A percentile compares a stretch with the other conserved stretches of the same genome.
These are phyloP conservation scores for Phaeodactylum tricornutum DNA, from an alignment of 108 stramenopile species.

Conservation along the genomic window DNA sequence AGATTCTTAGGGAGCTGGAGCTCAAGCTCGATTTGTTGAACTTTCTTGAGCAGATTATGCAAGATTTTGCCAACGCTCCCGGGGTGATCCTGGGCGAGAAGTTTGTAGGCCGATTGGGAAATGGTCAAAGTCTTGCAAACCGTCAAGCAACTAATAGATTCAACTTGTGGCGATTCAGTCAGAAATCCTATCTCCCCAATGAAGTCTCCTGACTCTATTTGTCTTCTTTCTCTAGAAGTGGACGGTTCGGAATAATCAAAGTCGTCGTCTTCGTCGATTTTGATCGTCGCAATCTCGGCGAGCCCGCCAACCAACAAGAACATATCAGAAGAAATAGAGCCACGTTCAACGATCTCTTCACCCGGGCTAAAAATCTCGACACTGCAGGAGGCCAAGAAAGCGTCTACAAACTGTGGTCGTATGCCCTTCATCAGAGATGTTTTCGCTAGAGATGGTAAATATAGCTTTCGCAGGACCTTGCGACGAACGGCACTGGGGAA, in stretches of 20 bases:
- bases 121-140: constrained; percentile 50
- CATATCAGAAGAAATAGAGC: constrained; percentile 33
- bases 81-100: constrained; percentile 33
- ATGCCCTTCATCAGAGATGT: constrained; percentile 31
- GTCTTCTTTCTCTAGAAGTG: too few species aligned
- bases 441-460: constrained; percentile 20
- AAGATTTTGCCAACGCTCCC: constrained; percentile 33
- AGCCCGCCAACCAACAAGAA: constrained; percentile 38
- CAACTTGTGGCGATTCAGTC: constrained; percentile 36
- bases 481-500: constrained; percentile 39
- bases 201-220: constrained; percentile 15
- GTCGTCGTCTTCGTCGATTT: not conserved
- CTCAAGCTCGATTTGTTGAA: too few species aligned
- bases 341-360: constrained; percentile 35
- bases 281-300: constrained; percentile 13
- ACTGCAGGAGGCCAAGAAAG: constrained; percentile 32
- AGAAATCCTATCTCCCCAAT: constrained; percentile 44
- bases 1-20: constrained; percentile 18
- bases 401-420: constrained; percentile 45
- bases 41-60: constrained; percentile 32
- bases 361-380: constrained; percentile 47
- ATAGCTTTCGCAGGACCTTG: constrained; percentile 31
- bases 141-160: constrained; percentile 24
- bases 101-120: constrained; percentile 26
- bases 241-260: too few species aligned